Conservation (phyloP, 257 asterid species). For the Nicotiana tabacum region DNA sequence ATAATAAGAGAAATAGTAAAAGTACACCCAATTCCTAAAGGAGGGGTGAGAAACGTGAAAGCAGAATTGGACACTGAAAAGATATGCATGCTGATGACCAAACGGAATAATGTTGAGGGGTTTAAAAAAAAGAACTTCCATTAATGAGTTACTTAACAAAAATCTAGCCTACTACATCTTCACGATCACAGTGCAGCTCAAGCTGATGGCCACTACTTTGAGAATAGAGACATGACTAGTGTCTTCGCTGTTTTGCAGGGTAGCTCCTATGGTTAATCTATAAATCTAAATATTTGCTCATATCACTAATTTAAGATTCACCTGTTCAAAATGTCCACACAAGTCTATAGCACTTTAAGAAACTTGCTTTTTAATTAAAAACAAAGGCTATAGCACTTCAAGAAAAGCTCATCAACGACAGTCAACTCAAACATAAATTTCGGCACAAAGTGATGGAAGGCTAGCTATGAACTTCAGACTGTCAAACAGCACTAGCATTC, state of each 20-base stretch:
- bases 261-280: not conserved
- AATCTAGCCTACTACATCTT: not conserved
- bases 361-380: not conserved
- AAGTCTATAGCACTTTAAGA: not conserved
- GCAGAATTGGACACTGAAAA: not conserved
- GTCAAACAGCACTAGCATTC: not conserved
- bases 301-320: not conserved
- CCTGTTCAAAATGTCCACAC: not conserved
- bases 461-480: not conserved
- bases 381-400: not conserved
- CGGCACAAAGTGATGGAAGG: not conserved
- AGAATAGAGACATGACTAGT: not conserved
- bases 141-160: not conserved
- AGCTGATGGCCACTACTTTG: not conserved
- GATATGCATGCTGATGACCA: not conserved
- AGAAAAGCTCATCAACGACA: not conserved
- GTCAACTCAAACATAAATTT: not conserved
- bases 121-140: not conserved
- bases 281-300: not conserved
- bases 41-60: too few species aligned
- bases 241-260: not conserved
- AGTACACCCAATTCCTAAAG: too few species aligned
- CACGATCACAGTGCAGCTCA: not conserved
- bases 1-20: too few species aligned
- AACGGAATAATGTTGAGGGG: not conserved